Base-by-base conservation (phyloP, 768 basidiomycete genomes). In the Tricholoma sp. region DNA sequence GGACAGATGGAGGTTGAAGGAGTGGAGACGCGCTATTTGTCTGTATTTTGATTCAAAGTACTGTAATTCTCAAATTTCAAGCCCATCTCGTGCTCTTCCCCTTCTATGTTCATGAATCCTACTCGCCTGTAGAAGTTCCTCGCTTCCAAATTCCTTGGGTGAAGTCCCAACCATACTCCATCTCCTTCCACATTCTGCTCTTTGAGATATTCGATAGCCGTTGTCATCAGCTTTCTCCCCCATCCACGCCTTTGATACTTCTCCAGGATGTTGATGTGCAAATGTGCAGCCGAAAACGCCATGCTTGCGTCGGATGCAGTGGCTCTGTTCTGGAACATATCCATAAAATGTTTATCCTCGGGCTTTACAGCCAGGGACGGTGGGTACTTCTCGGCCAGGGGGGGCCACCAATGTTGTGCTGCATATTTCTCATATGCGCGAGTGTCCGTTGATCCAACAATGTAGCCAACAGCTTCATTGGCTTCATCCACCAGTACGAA, bases 241-340 rank as follows among this genome's bases (percentile, higher is more conserved):
- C 83, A 88, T 20, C 88, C 88, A 58, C 79, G 78, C 54, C 80
- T 73, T 67, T 88, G 88, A 65, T 88, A 81, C 42, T 74, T 75
- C 24, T 83, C 78, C 62, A 91, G 65, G 54, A 91, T 81, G 60
- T 92, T 74, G 63, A 91, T 84, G 66, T 92, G 89, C 61, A 91
- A 60, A 68, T 91, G 88, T 8, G 89, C 89, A 10, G 83, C 80
- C 15, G 88, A 84, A 65, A 86, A 88, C 4, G 75, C 70, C 57
- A 89, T 72, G 59, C 78, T 79, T n/a, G 79, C 75, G 8, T 81
- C 78, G 13, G 80, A 68, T 1, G 82, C 78, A 8, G 67, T 71
- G 36, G 72, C 63, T 72, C 76, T 77, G 17, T 76, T 71, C 50
- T 70, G 67, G 20, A 80, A 64, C 47, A 77, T 61, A n/a, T 70